Evolutionary conservation across 1,139 yeast species (phyloP), one percentile per base, ranked within the genome.

Genomic region (Zhuliangozyma parablackwelliae): DNA sequence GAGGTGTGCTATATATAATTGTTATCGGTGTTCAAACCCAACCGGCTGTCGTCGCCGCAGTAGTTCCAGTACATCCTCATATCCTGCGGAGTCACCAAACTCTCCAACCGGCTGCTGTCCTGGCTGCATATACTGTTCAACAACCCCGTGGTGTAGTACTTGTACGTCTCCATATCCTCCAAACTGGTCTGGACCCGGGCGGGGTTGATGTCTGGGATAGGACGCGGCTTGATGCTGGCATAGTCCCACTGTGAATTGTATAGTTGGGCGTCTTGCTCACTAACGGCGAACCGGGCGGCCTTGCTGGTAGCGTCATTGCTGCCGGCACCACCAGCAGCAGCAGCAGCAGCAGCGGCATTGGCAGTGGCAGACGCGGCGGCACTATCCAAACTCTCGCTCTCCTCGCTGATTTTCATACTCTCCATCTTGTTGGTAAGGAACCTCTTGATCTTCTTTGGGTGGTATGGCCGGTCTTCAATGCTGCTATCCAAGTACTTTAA

Each of bases 341-440:
- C 33, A 2, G 31, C 16, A 7, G 13, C 8, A 13, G 25, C 30
- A 8, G 10, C 21, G 12, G 5, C 24, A n/a, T n/a, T n/a, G n/a
- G n/a, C n/a, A n/a, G n/a, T n/a, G n/a, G n/a, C n/a, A n/a, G n/a
- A n/a, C n/a, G n/a, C n/a, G 21, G 21, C 35, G 30, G 12, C 32
- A 27, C 31, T 40, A 8, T 33, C 21, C 23, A 32, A 34, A 10
- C 30, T 35, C 9, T 25, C 7, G 9, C 28, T 10, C 11, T 29
- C 34, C 5, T 13, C 6, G 26, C 32, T 28, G 31, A 16, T 27
- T 31, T 21, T 38, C 32, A 23, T 39, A 37, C 54, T 61, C 39
- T 58, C 69, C 38, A 64, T 65, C 29, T 63, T 64, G 27, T 60
- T 51, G 2, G 68, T 57, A 6, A 65, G 43, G 33, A 59, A 57